A percentile compares a stretch with the other conserved stretches of the same genome.
Conservation (phyloP, 257 asterid species). For the Lantana camara region DNA sequence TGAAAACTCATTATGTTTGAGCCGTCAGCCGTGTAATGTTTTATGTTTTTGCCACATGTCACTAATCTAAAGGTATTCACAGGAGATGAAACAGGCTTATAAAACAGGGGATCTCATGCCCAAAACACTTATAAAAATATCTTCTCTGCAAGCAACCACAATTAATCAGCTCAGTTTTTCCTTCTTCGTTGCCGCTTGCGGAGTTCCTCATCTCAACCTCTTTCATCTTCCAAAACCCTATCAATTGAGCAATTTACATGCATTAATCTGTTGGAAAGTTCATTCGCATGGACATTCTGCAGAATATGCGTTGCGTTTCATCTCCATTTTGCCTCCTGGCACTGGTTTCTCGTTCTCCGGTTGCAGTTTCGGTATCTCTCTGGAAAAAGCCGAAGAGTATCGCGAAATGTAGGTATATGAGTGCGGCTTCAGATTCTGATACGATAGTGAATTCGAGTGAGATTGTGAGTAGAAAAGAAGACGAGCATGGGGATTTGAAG, state of each 20-base stretch:
- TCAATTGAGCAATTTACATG: constrained; percentile 18
- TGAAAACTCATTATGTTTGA: no score
- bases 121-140: constrained; percentile 18
- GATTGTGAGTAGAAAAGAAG: constrained; percentile 42
- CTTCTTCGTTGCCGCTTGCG: constrained; percentile 2
- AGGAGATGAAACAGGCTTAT: no score
- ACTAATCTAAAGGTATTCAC: no score
- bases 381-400: constrained; percentile 28
- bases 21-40: no score
- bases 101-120: no score
- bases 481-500: constrained; percentile 64
- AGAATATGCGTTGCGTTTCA: constrained; percentile 54
- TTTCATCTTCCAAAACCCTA: background rate
- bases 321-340: constrained; percentile 51
- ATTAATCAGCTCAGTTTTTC: background rate
- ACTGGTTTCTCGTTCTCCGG: constrained; percentile 38
- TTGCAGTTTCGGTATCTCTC: constrained; percentile 35
- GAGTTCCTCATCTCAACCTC: constrained; percentile 20
- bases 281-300: constrained; percentile 59
- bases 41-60: constrained; percentile 36
- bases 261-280: constrained; percentile 18
- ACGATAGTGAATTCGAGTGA: constrained; percentile 58
- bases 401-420: constrained; percentile 38
- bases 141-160: constrained; percentile 29
- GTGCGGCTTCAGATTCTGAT: constrained; percentile 63